These are phyloP conservation scores for Aureobasidium melanogenum DNA, from an alignment of 2,329 filamentous ascomycete species.

Conservation along the genomic window DNA sequence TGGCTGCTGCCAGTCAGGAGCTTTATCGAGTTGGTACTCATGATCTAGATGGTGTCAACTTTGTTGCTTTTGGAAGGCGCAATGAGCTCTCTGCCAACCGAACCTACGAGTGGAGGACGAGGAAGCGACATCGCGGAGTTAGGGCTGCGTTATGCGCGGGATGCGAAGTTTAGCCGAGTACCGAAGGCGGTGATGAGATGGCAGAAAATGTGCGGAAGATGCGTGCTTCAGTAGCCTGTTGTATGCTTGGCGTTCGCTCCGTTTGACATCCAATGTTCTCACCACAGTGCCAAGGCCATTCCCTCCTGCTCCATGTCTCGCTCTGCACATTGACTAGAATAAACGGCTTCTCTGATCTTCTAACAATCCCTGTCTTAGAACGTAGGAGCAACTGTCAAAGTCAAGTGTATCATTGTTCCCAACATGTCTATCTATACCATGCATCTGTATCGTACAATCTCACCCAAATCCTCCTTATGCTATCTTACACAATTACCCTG, in stretches of 20 bases:
- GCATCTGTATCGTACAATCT: neutral
- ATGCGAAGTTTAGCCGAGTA: neutral
- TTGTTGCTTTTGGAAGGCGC: neutral
- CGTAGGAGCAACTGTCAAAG: neutral
- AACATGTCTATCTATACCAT: neutral
- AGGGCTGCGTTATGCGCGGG: neutral
- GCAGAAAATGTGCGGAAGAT: neutral
- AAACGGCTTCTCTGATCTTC: neutral
- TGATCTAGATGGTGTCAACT: conserved; percentile 24
- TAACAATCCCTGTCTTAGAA: neutral
- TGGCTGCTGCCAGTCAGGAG: conserved; percentile 68
- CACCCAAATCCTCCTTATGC: neutral
- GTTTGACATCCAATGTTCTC: neutral
- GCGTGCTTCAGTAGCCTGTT: neutral
- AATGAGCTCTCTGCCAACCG: neutral
- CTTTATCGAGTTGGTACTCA: conserved; percentile 68
- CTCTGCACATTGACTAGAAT: neutral
- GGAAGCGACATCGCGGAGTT: neutral
- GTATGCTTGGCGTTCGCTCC: neutral
- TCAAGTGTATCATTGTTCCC: neutral
- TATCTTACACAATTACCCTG: neutral
- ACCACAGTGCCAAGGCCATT: neutral
- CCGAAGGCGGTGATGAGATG: neutral
- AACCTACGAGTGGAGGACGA: neutral
- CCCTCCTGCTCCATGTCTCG: neutral